These are phyloP conservation scores for Penicillium paneum DNA, from an alignment of 2,329 filamentous ascomycete genomes.

Conservation along the genomic window DNA sequence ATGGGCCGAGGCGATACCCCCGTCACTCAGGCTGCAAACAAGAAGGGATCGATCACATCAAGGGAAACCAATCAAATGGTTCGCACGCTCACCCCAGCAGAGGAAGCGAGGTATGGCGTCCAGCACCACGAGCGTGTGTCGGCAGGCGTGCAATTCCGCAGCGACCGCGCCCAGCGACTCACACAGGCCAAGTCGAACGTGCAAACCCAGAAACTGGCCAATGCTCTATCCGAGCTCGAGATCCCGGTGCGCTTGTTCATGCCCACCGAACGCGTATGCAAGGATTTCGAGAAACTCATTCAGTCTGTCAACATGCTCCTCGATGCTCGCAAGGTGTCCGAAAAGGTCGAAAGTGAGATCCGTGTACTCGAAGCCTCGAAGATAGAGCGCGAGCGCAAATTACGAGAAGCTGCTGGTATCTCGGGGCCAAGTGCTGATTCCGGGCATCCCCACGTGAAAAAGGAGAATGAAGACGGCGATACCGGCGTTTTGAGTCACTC, in stretches of 20 bases:
- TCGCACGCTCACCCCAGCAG: conserved; percentile 68
- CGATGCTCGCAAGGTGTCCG: conserved; percentile 47
- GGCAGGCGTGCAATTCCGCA: conserved; percentile 84
- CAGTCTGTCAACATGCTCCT: conserved; percentile 47
- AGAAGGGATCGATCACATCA: conserved; percentile 37
- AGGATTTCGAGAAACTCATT: conserved; percentile 50
- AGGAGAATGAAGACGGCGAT: conserved; percentile 32
- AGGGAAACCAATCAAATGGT: conserved; percentile 53
- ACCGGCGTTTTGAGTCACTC: conserved; percentile 14
- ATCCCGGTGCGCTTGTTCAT: conserved; percentile 48
- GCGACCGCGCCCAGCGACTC: conserved; percentile 52
- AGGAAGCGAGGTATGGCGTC: conserved; percentile 79
- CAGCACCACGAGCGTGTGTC: conserved; percentile 79
- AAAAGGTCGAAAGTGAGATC: conserved; percentile 50
- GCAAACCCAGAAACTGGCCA: conserved; percentile 48
- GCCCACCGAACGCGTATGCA: conserved; percentile 50
- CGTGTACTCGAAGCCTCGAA: conserved; percentile 45
- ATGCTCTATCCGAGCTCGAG: conserved; percentile 47
- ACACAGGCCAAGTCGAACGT: conserved; percentile 51
- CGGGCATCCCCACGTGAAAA: conserved; percentile 34
- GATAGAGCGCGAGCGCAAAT: conserved; percentile 40
- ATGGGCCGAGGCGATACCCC: conserved; percentile 40
- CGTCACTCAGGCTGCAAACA: conserved; percentile 28
- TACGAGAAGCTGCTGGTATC: conserved; percentile 26
- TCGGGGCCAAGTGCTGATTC: conserved; percentile 3